A percentile compares a stretch with the other conserved stretches of the same genome.
These are phyloP conservation scores for Geranomyces michiganensis DNA, from an alignment of 192 early-diverging fungal species.

Conservation along the genomic window DNA sequence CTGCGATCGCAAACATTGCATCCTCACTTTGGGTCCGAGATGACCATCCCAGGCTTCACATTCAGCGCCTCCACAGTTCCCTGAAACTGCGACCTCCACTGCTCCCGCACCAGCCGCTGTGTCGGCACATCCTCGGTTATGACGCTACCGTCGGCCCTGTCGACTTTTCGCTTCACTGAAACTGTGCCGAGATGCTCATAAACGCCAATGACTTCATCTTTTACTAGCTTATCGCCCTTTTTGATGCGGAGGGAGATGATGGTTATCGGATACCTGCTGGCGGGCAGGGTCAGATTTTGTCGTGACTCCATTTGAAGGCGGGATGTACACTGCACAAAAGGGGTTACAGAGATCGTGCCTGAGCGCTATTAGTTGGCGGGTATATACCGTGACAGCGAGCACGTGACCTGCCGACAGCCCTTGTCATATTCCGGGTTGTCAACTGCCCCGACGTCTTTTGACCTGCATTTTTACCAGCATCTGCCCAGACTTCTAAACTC, in stretches of 20 bases:
- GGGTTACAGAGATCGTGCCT: too few species aligned
- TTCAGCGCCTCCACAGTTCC: conserved; percentile 17
- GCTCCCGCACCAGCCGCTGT: conserved; percentile 14
- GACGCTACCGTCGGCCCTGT: background rate
- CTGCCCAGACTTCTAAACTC: too few species aligned
- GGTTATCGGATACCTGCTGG: conserved; percentile 34
- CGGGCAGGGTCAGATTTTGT: conserved; percentile 26
- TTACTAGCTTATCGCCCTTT: conserved; percentile 14
- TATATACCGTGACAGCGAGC: too few species aligned
- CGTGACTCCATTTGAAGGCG: conserved; percentile 14
- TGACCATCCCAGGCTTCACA: conserved; percentile 23
- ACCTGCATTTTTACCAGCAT: too few species aligned
- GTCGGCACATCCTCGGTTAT: background rate
- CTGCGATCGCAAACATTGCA: too few species aligned
- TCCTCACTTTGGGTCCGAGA: conserved; percentile 17
- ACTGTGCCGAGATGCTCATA: conserved; percentile 36
- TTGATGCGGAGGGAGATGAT: conserved; percentile 30
- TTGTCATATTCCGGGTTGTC: too few species aligned
- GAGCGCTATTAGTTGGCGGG: too few species aligned
- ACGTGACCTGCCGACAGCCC: too few species aligned
- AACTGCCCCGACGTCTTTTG: too few species aligned
- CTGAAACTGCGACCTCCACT: conserved; percentile 10
- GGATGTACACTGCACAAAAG: background rate
- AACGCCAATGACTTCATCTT: conserved; percentile 36
- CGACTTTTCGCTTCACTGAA: background rate